phyloP scores from a whole-genome alignment of 768 basidiomycete genomes.

The Boletus insuetus region DNA sequence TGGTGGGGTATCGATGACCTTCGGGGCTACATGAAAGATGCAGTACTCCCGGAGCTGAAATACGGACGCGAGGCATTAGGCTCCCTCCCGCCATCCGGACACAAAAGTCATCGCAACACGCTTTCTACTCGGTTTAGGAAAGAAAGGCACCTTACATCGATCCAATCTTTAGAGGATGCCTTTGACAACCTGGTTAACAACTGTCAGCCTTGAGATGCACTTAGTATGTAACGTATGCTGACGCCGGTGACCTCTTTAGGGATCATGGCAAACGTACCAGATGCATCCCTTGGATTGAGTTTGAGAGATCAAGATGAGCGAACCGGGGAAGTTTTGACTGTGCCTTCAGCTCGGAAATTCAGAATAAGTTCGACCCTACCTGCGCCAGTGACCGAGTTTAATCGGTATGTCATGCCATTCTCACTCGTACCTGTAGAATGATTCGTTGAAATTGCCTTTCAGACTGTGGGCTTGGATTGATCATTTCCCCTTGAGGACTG shows the following conservation, averaged over 20 bases:
- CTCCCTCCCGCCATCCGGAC: slow-evolving; percentile 21
- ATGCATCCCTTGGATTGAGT: slow-evolving; percentile 24
- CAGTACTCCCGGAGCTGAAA: slow-evolving; percentile 32
- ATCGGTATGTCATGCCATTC: slow-evolving; percentile 21
- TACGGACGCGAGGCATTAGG: slow-evolving; percentile 18
- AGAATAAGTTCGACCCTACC: slow-evolving; percentile 23
- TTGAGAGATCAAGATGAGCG: slow-evolving; percentile 24
- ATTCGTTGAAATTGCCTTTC: not conserved
- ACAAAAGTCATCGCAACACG: slow-evolving; percentile 36
- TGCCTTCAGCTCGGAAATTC: slow-evolving; percentile 33
- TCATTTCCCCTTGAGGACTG: slow-evolving; percentile 33
- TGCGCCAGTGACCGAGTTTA: slow-evolving; percentile 32
- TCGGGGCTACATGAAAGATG: slow-evolving; percentile 34
- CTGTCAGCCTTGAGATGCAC: slow-evolving; percentile 20
- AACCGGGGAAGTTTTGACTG: slow-evolving; percentile 29
- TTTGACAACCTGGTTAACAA: slow-evolving; percentile 30
- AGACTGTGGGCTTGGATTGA: slow-evolving; percentile 34
- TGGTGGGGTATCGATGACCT: slow-evolving; percentile 34
- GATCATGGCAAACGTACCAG: slow-evolving; percentile 28
- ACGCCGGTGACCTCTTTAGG: slow-evolving; percentile 15
- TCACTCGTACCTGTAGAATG: not conserved
- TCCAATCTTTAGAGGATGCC: slow-evolving; percentile 23
- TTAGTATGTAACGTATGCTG: not conserved
- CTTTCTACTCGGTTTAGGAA: slow-evolving; percentile 33
- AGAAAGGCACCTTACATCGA: slow-evolving; percentile 31